Conservation (phyloP, 352 stramenopile species). For the Pythium dissotocum region DNA sequence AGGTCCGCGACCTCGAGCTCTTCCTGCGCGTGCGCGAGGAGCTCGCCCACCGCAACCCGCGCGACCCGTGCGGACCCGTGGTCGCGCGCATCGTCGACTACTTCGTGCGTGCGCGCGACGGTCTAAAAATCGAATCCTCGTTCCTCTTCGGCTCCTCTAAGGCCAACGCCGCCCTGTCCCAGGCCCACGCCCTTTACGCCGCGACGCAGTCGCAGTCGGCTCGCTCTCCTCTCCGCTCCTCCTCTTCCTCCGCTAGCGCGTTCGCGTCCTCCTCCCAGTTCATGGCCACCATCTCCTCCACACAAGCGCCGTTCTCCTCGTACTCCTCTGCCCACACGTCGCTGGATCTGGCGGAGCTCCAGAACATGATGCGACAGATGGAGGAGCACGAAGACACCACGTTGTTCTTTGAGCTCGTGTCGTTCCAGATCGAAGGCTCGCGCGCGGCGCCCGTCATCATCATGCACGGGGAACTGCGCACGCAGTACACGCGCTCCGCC, state of each 20-base stretch:
- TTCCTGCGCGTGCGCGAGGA: constrained; percentile 39
- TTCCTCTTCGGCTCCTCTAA: not conserved
- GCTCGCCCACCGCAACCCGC: constrained; percentile 23
- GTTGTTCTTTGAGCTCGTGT: constrained; percentile 28
- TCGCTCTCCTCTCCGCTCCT: not conserved
- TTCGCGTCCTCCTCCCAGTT: not conserved
- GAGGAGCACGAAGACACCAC: not conserved
- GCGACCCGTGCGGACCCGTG: constrained; percentile 2
- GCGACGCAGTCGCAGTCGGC: not conserved
- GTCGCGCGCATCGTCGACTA: constrained; percentile 21
- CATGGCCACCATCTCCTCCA: constrained; percentile 8
- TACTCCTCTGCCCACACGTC: not conserved
- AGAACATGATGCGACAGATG: not conserved
- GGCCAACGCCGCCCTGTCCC: not conserved
- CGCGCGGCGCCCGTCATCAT: constrained; percentile 18
- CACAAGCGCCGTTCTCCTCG: not conserved
- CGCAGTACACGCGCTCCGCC: constrained; percentile 48
- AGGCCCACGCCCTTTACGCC: not conserved
- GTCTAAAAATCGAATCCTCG: constrained; percentile 14
- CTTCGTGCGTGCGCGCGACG: constrained; percentile 16
- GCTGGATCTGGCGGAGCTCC: not conserved
- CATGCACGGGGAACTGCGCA: constrained; percentile 34
- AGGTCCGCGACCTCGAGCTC: constrained; percentile 42
- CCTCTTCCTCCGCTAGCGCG: not conserved
- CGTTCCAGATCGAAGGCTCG: constrained; percentile 16